These are phyloP conservation scores for Amanita molliuscula DNA, from an alignment of 768 basidiomycete genomes.

Conservation along the genomic window DNA sequence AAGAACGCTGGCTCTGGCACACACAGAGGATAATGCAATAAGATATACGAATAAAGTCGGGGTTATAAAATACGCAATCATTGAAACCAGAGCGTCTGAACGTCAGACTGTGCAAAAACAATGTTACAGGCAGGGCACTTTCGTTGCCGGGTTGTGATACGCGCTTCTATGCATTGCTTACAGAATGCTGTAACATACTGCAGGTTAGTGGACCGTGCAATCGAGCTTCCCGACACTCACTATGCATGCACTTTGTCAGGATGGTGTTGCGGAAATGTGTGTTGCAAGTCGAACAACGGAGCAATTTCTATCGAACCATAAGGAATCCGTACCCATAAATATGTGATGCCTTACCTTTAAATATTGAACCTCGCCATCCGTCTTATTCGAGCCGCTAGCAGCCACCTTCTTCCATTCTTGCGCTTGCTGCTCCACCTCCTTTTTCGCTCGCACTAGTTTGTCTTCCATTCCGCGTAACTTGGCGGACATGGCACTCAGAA, in stretches of 20 bases:
- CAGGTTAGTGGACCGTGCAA: background rate
- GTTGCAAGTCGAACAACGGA: conserved; percentile 86
- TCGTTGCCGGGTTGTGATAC: conserved; percentile 81
- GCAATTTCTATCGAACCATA: conserved; percentile 42
- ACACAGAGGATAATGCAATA: conserved; percentile 3
- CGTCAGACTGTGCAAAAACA: conserved; percentile 76
- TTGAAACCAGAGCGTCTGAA: conserved; percentile 41
- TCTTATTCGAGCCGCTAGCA: conserved; percentile 18
- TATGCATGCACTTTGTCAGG: conserved; percentile 86
- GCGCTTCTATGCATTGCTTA: conserved; percentile 75
- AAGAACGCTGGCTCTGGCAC: background rate
- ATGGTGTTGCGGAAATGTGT: conserved; percentile 68
- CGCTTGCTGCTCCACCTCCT: conserved; percentile 40
- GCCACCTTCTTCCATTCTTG: conserved; percentile 33
- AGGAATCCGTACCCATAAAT: background rate
- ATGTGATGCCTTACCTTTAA: conserved; percentile 40
- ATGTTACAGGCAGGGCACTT: conserved; percentile 89
- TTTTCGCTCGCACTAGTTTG: conserved; percentile 32
- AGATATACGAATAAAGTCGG: conserved; percentile 2
- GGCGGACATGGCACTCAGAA: conserved; percentile 19
- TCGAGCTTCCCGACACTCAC: conserved; percentile 36
- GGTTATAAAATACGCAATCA: conserved; percentile 14
- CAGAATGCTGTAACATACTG: conserved; percentile 61
- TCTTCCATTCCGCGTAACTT: conserved; percentile 39
- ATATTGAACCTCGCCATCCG: conserved; percentile 33